Conservation (phyloP, 345 rosid species). For the Brassica carinata region DNA sequence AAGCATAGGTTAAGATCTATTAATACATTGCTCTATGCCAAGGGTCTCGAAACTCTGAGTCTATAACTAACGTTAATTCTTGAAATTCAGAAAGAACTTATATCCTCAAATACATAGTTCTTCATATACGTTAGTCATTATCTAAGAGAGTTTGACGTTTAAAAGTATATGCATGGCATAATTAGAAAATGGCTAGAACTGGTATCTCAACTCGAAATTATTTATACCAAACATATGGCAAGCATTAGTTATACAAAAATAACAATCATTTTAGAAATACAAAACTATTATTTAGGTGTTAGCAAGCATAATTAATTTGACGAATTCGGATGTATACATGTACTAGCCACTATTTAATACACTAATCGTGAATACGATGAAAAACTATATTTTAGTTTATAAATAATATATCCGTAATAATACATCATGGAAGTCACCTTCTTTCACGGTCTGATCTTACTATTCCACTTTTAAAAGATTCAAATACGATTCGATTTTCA, state of each 20-base stretch:
- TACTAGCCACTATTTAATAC: constrained; percentile 18
- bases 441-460: constrained; percentile 34
- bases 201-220: constrained; percentile 4
- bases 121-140: not conserved
- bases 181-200: constrained; percentile 14
- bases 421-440: constrained; percentile 39
- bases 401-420: not conserved
- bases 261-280: not conserved
- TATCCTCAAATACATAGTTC: not conserved
- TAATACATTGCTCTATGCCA: not conserved
- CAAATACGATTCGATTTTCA: not conserved
- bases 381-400: not conserved
- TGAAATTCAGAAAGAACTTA: not conserved
- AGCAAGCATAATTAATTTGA: constrained; percentile 16
- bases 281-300: constrained; percentile 8
- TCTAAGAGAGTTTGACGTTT: not conserved
- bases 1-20: not conserved
- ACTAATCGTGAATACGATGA: constrained; percentile 13
- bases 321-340: constrained; percentile 15
- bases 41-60: not conserved
- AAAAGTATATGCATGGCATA: not conserved
- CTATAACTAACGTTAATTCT: not conserved
- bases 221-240: not conserved
- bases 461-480: not conserved
- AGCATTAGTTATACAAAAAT: not conserved